Evolutionary conservation across 768 basidiomycete genomes (phyloP).

Genomic region (Panellus pusillus): DNA sequence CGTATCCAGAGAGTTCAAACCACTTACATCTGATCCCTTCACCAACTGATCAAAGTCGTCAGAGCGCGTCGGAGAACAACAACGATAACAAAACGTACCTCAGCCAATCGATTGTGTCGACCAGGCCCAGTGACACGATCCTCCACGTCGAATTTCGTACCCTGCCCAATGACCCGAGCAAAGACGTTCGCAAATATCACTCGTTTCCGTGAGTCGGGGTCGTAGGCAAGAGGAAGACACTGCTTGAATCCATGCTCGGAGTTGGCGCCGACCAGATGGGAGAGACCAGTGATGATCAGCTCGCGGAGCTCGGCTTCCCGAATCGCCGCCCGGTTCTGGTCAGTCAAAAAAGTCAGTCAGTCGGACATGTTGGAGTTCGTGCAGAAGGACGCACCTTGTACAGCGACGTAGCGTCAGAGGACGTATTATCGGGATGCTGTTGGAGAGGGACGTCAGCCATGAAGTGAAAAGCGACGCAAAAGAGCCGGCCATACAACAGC

Average conservation of each 20-base stretch:
- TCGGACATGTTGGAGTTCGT: background rate
- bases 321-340: conserved; percentile 47
- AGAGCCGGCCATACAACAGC: conserved; percentile 34
- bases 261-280: conserved; percentile 81
- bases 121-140: conserved; percentile 48
- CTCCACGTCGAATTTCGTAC: conserved; percentile 71
- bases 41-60: conserved; percentile 50
- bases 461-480: background rate
- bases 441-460: conserved; percentile 4
- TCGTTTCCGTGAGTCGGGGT: conserved; percentile 65
- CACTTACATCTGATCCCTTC: conserved; percentile 67
- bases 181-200: conserved; percentile 85
- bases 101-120: conserved; percentile 55
- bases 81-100: conserved; percentile 41
- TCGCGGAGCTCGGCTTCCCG: conserved; percentile 68
- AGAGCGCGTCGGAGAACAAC: conserved; percentile 1
- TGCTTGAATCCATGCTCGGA: conserved; percentile 89
- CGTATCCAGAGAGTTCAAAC: background rate
- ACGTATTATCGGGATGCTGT: conserved; percentile 49
- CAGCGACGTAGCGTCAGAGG: conserved; percentile 45
- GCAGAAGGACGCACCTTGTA: conserved; percentile 37
- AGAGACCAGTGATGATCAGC: conserved; percentile 75
- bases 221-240: conserved; percentile 77
- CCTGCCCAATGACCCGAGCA: conserved; percentile 75
- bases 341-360: conserved; percentile 2